These are phyloP conservation scores for Nemania abortiva DNA, from an alignment of 2,329 filamentous ascomycete genomes.

Conservation along the genomic window DNA sequence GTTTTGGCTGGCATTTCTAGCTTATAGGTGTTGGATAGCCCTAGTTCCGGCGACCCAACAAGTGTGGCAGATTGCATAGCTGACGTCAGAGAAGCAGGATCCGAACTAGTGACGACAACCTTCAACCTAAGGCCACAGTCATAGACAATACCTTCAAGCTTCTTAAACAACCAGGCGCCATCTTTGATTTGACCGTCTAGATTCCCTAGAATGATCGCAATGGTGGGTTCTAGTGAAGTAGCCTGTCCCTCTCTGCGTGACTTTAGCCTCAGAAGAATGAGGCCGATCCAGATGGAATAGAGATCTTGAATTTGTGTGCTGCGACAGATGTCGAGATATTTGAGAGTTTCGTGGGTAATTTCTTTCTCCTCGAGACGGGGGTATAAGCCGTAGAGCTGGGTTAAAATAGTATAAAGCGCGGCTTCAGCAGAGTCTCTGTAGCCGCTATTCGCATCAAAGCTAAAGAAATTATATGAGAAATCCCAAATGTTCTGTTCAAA, in stretches of 20 bases:
- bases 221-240: background rate
- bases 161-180: background rate
- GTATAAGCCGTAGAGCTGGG: background rate
- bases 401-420: background rate
- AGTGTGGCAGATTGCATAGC: background rate
- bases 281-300: background rate
- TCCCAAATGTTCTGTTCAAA: background rate
- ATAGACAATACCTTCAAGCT: background rate
- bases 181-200: background rate
- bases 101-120: slow-evolving; percentile 10
- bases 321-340: background rate
- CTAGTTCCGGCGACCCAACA: background rate
- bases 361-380: background rate
- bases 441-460: background rate
- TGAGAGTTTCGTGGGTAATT: background rate
- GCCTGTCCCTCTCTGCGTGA: background rate
- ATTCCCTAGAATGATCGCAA: background rate
- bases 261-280: background rate
- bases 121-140: slow-evolving; percentile 18
- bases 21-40: background rate
- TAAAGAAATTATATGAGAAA: background rate
- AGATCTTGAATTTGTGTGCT: background rate
- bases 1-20: background rate
- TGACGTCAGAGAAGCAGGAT: slow-evolving; percentile 5
- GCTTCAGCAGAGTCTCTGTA: background rate